Percentiles rank a stretch among this genome's conserved stretches.
Conservation (phyloP, 208 protist genomes). For the Sergeia podlipaevii region DNA sequence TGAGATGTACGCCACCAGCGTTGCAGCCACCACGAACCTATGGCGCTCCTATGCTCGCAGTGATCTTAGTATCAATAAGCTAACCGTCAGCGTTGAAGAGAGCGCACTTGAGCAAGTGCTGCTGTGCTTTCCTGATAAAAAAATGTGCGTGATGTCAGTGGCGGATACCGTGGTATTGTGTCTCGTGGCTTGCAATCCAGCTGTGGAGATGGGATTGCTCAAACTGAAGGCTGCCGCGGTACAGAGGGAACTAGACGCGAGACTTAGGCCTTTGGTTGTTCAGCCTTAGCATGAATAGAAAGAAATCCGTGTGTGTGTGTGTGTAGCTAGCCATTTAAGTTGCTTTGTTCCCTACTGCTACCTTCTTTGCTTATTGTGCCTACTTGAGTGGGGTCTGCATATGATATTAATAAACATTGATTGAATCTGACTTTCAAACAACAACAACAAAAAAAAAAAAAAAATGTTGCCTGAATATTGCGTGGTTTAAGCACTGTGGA, state of each 20-base stretch:
- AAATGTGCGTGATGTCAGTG: slow-evolving; percentile 75
- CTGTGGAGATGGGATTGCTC: slow-evolving; percentile 63
- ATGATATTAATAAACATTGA: too few relatives aligned
- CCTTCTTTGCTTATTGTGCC: too few relatives aligned
- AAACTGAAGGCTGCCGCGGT: slow-evolving; percentile 78
- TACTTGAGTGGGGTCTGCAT: too few relatives aligned
- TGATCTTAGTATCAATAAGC: slow-evolving; percentile 57
- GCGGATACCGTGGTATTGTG: slow-evolving; percentile 53
- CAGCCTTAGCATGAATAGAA: too few relatives aligned
- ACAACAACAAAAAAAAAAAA: too few relatives aligned
- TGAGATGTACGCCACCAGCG: slow-evolving; percentile 37
- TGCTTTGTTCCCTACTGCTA: too few relatives aligned
- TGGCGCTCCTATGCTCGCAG: slow-evolving; percentile 68
- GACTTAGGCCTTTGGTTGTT: too few relatives aligned
- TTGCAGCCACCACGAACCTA: slow-evolving; percentile 67
- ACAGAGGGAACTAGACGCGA: slow-evolving; percentile 53
- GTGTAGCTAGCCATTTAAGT: too few relatives aligned
- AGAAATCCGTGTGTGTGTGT: too few relatives aligned
- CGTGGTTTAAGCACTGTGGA: too few relatives aligned
- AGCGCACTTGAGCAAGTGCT: slow-evolving; percentile 78
- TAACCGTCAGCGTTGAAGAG: slow-evolving; percentile 45
- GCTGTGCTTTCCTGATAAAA: slow-evolving; percentile 47
- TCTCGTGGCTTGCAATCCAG: slow-evolving; percentile 22
- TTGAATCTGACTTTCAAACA: too few relatives aligned
- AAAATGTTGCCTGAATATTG: too few relatives aligned